These are phyloP conservation scores for Galeopsis tetrahit DNA, from an alignment of 257 asterid genomes.

Conservation along the genomic window DNA sequence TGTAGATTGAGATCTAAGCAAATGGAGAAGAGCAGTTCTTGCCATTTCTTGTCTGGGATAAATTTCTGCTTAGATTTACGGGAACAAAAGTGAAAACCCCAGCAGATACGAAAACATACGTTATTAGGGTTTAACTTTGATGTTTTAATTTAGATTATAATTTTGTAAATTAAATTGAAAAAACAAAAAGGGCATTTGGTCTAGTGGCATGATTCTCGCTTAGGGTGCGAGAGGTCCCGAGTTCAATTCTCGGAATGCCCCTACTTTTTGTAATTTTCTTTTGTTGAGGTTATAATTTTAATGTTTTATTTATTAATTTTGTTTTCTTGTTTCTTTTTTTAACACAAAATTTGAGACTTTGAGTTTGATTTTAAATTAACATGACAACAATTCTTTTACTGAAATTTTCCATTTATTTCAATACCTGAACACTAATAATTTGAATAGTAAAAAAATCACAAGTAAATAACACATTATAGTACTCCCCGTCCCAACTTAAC, in stretches of 20 bases:
- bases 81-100: constrained; percentile 34
- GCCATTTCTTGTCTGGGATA: constrained; percentile 48
- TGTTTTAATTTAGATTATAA: background rate
- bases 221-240: constrained; percentile 93
- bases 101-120: too few relatives aligned
- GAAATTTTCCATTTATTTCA: too few relatives aligned
- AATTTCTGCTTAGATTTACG: constrained; percentile 9
- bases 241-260: constrained; percentile 72
- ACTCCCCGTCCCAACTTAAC: too few relatives aligned
- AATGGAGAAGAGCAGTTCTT: constrained; percentile 55
- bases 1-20: constrained; percentile 62
- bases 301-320: too few relatives aligned
- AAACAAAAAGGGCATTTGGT: constrained; percentile 62
- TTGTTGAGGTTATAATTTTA: too few relatives aligned
- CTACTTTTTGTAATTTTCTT: background rate
- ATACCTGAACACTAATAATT: too few relatives aligned
- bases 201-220: constrained; percentile 95
- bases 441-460: too few relatives aligned
- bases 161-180: background rate
- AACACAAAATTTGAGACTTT: too few relatives aligned
- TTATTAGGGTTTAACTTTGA: constrained; percentile 4
- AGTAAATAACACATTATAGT: too few relatives aligned
- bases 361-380: too few relatives aligned
- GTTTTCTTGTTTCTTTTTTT: too few relatives aligned
- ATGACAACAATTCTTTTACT: too few relatives aligned